A percentile compares a stretch with the other conserved stretches of the same genome.
These are phyloP conservation scores for Pythium aquatile DNA, from an alignment of 352 stramenopile species.

Conservation along the genomic window DNA sequence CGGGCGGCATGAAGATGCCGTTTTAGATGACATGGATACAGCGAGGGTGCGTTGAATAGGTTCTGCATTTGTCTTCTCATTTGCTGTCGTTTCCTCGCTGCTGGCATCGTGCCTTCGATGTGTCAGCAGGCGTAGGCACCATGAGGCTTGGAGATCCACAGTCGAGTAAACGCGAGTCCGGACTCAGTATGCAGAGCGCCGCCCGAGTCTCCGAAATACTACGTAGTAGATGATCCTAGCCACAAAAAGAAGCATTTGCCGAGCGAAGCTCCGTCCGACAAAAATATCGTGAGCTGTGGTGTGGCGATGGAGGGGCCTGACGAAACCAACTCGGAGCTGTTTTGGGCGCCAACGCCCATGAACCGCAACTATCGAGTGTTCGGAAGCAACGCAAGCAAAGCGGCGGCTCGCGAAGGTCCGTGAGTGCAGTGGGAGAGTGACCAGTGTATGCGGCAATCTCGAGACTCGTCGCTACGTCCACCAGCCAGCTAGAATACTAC, in stretches of 20 bases:
- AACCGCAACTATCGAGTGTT: neutral
- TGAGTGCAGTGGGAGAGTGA: no score
- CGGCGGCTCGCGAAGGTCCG: no score
- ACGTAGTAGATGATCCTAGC: no score
- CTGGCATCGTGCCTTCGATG: no score
- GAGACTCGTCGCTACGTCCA: neutral
- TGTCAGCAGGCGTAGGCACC: no score
- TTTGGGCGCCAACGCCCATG: neutral
- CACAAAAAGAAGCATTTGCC: no score
- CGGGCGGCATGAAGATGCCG: conserved; percentile 80
- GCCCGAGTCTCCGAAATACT: no score
- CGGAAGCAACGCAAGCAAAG: no score
- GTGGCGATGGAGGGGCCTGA: neutral
- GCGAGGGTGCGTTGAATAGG: neutral
- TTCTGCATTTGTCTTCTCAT: neutral
- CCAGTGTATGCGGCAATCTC: neutral
- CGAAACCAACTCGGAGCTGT: conserved; percentile 6
- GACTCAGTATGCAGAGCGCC: no score
- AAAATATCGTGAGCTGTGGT: neutral
- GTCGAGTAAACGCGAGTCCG: no score
- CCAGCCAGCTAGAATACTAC: neutral
- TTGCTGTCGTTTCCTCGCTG: neutral
- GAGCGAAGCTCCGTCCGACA: neutral
- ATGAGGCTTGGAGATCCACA: no score
- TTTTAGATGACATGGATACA: conserved; percentile 40